Conservation (phyloP, 2,329 filamentous ascomycete species). For the Colletotrichum theobromicola region DNA sequence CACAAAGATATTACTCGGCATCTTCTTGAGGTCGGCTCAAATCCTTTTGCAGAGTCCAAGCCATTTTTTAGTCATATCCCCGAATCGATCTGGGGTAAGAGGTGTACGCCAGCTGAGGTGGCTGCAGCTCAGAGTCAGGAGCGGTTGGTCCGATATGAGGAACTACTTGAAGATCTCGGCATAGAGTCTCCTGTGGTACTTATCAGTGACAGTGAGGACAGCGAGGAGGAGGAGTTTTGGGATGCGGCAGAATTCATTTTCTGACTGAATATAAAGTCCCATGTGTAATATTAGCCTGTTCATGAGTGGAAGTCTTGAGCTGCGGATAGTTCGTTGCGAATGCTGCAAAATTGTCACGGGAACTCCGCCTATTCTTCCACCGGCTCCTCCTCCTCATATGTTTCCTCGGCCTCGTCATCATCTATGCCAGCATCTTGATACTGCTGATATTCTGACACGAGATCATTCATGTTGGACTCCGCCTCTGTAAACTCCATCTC, state of each 20-base stretch:
- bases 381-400: slow-evolving; percentile 85
- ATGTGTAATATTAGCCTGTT: too few species aligned
- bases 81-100: background rate
- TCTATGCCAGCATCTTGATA: slow-evolving; percentile 96
- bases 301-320: too few species aligned
- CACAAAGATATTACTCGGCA: background rate
- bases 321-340: too few species aligned
- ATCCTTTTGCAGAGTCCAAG: background rate
- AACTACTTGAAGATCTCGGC: background rate
- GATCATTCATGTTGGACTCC: slow-evolving; percentile 99
- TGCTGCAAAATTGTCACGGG: too few species aligned
- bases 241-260: too few species aligned
- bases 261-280: too few species aligned
- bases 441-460: slow-evolving; percentile 99
- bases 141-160: background rate
- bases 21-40: background rate
- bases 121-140: background rate
- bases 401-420: slow-evolving; percentile 89
- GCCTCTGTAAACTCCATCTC: slow-evolving; percentile 99
- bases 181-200: too few species aligned
- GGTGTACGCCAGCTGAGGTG: background rate
- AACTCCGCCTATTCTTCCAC: slow-evolving; percentile 55
- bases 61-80: background rate
- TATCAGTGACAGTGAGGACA: too few species aligned
- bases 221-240: too few species aligned